These are phyloP conservation scores for Pseudocercospora fijiensis DNA, from an alignment of 2,329 filamentous ascomycete genomes.

Conservation along the genomic window DNA sequence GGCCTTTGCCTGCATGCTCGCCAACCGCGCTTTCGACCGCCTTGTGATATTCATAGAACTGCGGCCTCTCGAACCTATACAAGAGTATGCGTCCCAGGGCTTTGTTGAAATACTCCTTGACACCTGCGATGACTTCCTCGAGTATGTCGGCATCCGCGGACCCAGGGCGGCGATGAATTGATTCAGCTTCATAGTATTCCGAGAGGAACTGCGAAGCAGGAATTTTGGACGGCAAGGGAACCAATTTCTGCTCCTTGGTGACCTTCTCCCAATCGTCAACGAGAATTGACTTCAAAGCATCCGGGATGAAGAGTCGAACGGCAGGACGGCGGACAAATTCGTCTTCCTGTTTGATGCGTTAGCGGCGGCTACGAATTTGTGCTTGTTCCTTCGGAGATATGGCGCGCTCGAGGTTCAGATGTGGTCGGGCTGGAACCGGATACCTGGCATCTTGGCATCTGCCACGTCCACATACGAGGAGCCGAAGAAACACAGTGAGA, in stretches of 20 bases:
- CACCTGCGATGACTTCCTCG: conserved; percentile 80
- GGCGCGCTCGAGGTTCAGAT: neutral
- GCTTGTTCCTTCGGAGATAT: neutral
- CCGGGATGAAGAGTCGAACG: conserved; percentile 81
- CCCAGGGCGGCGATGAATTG: conserved; percentile 64
- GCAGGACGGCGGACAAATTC: conserved; percentile 79
- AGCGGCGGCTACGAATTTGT: conserved; percentile 1
- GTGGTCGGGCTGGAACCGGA: conserved; percentile 3
- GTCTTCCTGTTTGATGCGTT: conserved; percentile 69
- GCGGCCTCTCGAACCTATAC: conserved; percentile 89
- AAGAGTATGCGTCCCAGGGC: conserved; percentile 82
- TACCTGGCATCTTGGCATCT: conserved; percentile 4
- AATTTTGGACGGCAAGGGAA: conserved; percentile 74
- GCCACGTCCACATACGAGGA: neutral
- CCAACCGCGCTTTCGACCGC: conserved; percentile 61
- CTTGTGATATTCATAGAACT: conserved; percentile 76
- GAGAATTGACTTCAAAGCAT: conserved; percentile 84
- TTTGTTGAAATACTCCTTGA: conserved; percentile 94
- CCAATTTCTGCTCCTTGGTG: conserved; percentile 89
- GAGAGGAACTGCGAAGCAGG: conserved; percentile 76
- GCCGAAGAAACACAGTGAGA: neutral
- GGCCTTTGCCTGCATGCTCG: conserved; percentile 66
- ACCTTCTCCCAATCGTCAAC: conserved; percentile 99
- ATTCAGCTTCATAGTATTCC: conserved; percentile 77
- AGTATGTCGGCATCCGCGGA: conserved; percentile 79